Base-by-base conservation (phyloP, 176 grass and related monocot genomes). In the Carex kokanica region DNA sequence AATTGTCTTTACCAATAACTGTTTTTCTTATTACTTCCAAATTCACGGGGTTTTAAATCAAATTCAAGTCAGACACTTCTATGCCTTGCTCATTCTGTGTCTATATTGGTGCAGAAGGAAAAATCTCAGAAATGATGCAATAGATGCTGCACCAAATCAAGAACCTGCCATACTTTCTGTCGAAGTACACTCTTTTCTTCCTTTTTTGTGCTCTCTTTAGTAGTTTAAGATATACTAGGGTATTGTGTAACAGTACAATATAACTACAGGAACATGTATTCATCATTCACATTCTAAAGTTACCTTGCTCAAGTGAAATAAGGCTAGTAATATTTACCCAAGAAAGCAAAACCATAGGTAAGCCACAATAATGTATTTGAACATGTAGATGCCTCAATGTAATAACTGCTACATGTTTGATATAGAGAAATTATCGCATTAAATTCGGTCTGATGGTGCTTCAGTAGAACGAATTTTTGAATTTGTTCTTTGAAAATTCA, bases 81-180 rank as follows among this genome's bases (percentile, higher is more conserved):
- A 21, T 34, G 16, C 2, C 3, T 40, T 81, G 11, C 58, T 81
- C 12, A 60, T 63, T 34, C 11, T 62, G 8, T 62, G 32, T 81
- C 29, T 80, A 62, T 82, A 43, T 29, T 82, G 12, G 62, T 40
- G 15, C 75, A 98, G 95, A 85, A 83, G 84, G 64, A 94, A 88
- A 57, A 91, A 79, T 84, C 51, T 87, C 27, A 79, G 80, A 61
- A 79, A 72, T 67, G 85, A 83, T 32, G 67, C 86, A 87, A 86
- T 81, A 85, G 92, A 91, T 88, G 11, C 25, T 84, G 81, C 84
- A 41, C 95, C 91, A 12, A 91, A 83, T 59, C 87, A 83, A 75
- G 85, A 88, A 85, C 95, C 95, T 82, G 90, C 91, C 87, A 93
- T 93, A 86, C 89, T 98, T 90, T 98, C 95, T 86, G 95, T 95